Percentiles rank a stretch among this genome's conserved stretches.
Conservation (phyloP, 1,139 yeast species). For the Geotrichum siamense region DNA sequence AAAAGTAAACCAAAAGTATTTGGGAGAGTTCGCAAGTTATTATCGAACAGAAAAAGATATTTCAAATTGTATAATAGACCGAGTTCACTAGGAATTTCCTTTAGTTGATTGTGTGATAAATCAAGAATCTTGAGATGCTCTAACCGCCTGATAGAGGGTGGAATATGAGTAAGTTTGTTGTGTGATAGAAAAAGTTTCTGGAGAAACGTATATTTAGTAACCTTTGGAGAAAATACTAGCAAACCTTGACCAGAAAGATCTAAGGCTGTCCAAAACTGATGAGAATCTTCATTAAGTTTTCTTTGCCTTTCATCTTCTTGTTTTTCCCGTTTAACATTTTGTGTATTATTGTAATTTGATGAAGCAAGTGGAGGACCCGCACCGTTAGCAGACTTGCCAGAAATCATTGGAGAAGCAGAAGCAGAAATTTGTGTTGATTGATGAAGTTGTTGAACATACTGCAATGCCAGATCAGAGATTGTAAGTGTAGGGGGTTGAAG, state of each 20-base stretch:
- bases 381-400: conserved; percentile 22
- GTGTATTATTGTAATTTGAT: conserved; percentile 3
- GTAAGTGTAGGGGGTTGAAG: conserved; percentile 25
- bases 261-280: conserved; percentile 89
- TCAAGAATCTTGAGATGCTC: conserved; percentile 77
- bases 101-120: conserved; percentile 68
- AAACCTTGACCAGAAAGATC: conserved; percentile 90
- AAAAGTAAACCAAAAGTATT: conserved; percentile 78
- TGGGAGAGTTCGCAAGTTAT: conserved; percentile 69
- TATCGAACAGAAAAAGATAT: conserved; percentile 82
- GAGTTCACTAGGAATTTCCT: conserved; percentile 68
- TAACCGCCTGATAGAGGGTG: conserved; percentile 62
- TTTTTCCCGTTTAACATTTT: conserved; percentile 41
- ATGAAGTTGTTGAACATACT: conserved; percentile 31
- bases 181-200: conserved; percentile 85
- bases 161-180: conserved; percentile 64
- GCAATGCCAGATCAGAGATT: conserved; percentile 34
- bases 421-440: conserved; percentile 19
- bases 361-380: conserved; percentile 6
- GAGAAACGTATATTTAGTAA: conserved; percentile 77
- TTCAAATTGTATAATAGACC: conserved; percentile 77
- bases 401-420: conserved; percentile 37
- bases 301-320: conserved; percentile 76
- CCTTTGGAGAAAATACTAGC: conserved; percentile 56
- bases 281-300: conserved; percentile 60